Conservation (phyloP, 345 rosid species). For the Capsella bursapastoris region DNA sequence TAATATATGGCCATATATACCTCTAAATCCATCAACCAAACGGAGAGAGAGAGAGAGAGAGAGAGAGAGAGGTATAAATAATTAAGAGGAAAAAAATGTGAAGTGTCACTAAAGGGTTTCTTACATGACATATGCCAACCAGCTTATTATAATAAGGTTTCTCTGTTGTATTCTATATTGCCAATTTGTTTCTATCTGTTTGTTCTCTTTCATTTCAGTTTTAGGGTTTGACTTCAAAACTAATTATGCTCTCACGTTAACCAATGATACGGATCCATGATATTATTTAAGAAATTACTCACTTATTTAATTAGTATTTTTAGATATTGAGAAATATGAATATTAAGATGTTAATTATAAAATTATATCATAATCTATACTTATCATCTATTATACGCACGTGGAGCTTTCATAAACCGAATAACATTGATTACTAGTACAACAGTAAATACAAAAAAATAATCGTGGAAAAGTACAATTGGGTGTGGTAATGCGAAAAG, state of each 20-base stretch:
- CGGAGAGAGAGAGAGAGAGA: too few relatives aligned
- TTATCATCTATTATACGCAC: not conserved
- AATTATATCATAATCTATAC: not conserved
- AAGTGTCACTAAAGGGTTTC: constrained; percentile 13
- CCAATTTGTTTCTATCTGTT: constrained; percentile 33
- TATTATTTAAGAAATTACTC: not conserved
- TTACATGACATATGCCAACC: constrained; percentile 23
- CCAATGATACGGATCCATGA: constrained; percentile 19
- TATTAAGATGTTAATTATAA: not conserved
- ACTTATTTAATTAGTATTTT: not conserved
- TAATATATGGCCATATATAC: not conserved
- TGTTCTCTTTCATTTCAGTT: constrained; percentile 28
- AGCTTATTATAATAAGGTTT: constrained; percentile 25
- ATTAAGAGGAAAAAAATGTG: not conserved
- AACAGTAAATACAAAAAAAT: not conserved
- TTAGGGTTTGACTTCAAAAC: constrained; percentile 34
- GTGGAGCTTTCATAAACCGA: constrained; percentile 17
- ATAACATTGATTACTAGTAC: not conserved
- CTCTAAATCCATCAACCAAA: constrained; percentile 27
- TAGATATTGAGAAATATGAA: constrained; percentile 25
- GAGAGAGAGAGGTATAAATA: not conserved
- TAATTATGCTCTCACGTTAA: constrained; percentile 31
- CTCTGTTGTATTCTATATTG: constrained; percentile 5
- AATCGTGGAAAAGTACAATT: not conserved
- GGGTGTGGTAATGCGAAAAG: not conserved